phyloP scores from a whole-genome alignment of 345 rosid species.

The Gossypium turneri region DNA sequence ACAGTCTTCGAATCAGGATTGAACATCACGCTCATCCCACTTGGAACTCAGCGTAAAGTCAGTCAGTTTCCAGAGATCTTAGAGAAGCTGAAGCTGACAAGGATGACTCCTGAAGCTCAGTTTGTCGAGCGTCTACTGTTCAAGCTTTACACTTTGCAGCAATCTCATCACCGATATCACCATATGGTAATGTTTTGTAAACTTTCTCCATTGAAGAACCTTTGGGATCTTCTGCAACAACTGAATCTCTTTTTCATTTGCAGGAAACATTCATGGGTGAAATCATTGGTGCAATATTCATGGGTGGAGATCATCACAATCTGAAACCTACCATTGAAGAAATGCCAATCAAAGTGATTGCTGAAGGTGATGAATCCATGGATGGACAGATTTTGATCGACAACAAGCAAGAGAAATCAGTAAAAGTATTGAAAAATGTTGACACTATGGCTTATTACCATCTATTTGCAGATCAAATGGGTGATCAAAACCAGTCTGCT shows the following conservation, averaged over 20 bases:
- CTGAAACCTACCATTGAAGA: constrained; percentile 38
- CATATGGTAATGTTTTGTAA: constrained; percentile 47
- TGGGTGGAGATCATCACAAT: constrained; percentile 38
- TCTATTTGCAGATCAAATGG: constrained; percentile 42
- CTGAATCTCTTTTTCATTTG: not conserved
- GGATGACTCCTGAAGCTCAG: constrained; percentile 53
- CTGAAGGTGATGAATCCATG: constrained; percentile 49
- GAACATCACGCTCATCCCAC: constrained; percentile 69
- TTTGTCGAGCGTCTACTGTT: constrained; percentile 49
- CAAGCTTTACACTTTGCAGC: constrained; percentile 44
- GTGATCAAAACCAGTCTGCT: constrained; percentile 56
- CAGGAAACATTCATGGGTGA: constrained; percentile 85
- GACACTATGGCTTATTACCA: constrained; percentile 37
- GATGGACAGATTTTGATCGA: constrained; percentile 52
- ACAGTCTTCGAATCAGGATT: constrained; percentile 58
- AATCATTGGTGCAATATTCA: constrained; percentile 56
- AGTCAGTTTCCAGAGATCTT: constrained; percentile 41
- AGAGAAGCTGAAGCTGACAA: constrained; percentile 18
- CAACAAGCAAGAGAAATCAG: constrained; percentile 34
- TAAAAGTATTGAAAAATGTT: constrained; percentile 43
- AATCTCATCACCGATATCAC: constrained; percentile 35
- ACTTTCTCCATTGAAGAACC: not conserved
- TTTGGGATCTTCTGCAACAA: not conserved
- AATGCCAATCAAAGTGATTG: constrained; percentile 44
- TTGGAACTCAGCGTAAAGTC: constrained; percentile 47